phyloP scores from a whole-genome alignment of 2,329 filamentous ascomycete species.

The Chaetomiaceae sp. region DNA sequence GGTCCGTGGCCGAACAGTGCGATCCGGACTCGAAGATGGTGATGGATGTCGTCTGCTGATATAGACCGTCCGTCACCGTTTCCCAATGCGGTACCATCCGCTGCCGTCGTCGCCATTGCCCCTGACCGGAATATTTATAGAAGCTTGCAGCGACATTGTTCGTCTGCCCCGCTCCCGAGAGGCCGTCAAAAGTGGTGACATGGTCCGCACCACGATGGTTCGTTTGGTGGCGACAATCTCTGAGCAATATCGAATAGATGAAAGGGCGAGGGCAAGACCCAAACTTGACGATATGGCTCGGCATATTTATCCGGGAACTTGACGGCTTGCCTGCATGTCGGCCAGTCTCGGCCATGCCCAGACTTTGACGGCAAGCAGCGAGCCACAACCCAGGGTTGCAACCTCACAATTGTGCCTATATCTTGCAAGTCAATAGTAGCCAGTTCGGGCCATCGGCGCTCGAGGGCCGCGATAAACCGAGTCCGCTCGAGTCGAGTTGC shows the following conservation, averaged over 20 bases:
- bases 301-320: conserved; percentile 29
- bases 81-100: conserved; percentile 5
- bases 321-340: conserved; percentile 10
- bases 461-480: conserved; percentile 27
- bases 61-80: conserved; percentile 15
- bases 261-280: conserved; percentile 24
- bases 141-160: conserved; percentile 13
- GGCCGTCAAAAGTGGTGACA: conserved; percentile 17
- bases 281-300: conserved; percentile 25
- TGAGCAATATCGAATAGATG: conserved; percentile 31
- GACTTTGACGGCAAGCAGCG: conserved; percentile 15
- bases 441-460: conserved; percentile 25
- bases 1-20: conserved; percentile 14
- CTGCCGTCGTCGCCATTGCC: conserved; percentile 9
- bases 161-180: conserved; percentile 14
- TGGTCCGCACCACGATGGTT: conserved; percentile 15
- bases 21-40: not conserved
- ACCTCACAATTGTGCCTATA: conserved; percentile 27
- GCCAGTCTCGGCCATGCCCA: conserved; percentile 21
- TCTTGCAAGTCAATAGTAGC: conserved; percentile 13
- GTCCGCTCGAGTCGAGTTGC: conserved; percentile 3
- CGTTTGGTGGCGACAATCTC: conserved; percentile 28
- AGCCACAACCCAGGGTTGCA: conserved; percentile 25
- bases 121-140: conserved; percentile 25
- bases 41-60: conserved; percentile 18